Evolutionary conservation across 2,329 filamentous ascomycete species (phyloP).

Genomic region (Tolypocladium nubicola): DNA sequence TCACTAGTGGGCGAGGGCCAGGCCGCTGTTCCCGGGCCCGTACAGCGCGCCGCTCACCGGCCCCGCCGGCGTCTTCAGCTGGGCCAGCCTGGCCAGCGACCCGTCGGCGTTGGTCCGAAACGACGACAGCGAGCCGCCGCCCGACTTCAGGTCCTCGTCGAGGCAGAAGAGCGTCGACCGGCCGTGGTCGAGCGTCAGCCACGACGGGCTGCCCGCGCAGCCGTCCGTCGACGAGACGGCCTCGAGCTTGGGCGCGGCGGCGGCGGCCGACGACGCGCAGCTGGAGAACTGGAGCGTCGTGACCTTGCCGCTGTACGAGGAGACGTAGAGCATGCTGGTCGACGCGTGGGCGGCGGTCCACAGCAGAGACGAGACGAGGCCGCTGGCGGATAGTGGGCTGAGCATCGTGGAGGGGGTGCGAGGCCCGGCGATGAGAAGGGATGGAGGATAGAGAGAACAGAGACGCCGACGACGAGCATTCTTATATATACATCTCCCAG

Average conservation of each 20-base stretch:
- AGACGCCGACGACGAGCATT: background rate
- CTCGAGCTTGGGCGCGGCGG: slow-evolving; percentile 21
- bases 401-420: background rate
- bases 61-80: slow-evolving; percentile 22
- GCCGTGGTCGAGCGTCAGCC: slow-evolving; percentile 45
- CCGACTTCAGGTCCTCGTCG: slow-evolving; percentile 41
- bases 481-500: background rate
- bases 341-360: background rate
- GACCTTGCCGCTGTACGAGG: slow-evolving; percentile 37
- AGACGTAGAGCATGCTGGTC: slow-evolving; percentile 31
- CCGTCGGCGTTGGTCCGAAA: slow-evolving; percentile 27
- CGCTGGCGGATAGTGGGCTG: background rate
- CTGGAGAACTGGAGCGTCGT: slow-evolving; percentile 33
- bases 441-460: background rate
- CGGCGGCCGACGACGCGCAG: background rate
- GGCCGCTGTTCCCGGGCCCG: slow-evolving; percentile 26
- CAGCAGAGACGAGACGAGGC: background rate
- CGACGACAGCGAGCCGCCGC: slow-evolving; percentile 37
- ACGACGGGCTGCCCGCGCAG: slow-evolving; percentile 46
- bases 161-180: slow-evolving; percentile 45
- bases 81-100: slow-evolving; percentile 25
- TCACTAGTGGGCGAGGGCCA: slow-evolving; percentile 36
- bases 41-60: slow-evolving; percentile 34
- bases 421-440: background rate
- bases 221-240: slow-evolving; percentile 29